Evolutionary conservation across 2,329 filamentous ascomycete genomes (phyloP), one percentile per base, ranked within the genome.

Genomic region (Aurifilum marmelostoma): DNA sequence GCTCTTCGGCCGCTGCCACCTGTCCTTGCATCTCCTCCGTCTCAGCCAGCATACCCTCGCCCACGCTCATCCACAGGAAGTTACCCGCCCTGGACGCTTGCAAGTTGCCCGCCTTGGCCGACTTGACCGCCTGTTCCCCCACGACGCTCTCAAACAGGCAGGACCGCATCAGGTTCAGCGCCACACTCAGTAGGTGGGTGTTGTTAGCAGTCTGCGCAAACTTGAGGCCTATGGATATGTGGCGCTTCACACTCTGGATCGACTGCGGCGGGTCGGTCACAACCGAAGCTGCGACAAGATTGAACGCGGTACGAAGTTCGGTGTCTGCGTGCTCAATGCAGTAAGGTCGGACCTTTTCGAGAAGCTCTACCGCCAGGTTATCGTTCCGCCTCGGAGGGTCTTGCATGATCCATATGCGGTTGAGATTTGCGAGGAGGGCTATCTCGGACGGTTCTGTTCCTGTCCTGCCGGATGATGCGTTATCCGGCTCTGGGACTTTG

Each of bases 111-210:
- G 92, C 91, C 72, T 87, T 85, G 5, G 91, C 90, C 75, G 91
- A 92, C 80, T 94, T 94, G 69, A 92, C 84, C 0, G 91, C 91
- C 77, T 94, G 92, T 69, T 92, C 91, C 63, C 93, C 93, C 4
- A 97, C 88, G 18, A 94, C 91, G 69, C 91, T 91, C 60, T 91
- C 90, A 78, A 94, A 97, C 75, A 97, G 91, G 65, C 89, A 88
- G 75, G 87, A 89, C 65, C 92, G 91, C 91, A 97, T 97, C 72
- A 96, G 90, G 73, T 90, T 94, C 69, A 97, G 87, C 7, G 91
- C 90, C 72, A 97, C 91, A 62, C 90, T 90, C n/a, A 94, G 86
- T 66, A 94, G 91, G 72, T 97, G 92, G 39, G 88, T 88, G 77
- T 97, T 97, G 67, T 85, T 84, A 11, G 91, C 89, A 9, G 83